These are phyloP conservation scores for Physcomitrellopsis africana DNA, from an alignment of 225 moss, liverwort and hornwort species.

Conservation along the genomic window DNA sequence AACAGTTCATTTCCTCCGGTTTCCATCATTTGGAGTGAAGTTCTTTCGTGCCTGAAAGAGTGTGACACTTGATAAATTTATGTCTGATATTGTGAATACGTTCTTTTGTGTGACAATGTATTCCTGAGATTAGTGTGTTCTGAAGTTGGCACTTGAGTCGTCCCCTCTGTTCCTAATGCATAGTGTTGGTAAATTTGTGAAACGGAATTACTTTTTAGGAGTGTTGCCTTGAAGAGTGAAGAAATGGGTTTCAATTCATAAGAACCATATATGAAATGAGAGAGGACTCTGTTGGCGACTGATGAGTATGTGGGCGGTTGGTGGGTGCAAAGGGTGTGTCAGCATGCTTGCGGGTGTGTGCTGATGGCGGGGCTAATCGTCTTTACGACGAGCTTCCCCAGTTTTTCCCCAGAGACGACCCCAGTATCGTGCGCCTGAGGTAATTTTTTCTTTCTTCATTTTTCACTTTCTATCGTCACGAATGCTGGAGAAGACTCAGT, in stretches of 20 bases:
- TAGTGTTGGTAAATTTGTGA: too few species aligned
- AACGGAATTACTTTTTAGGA: background rate
- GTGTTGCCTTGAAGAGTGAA: background rate
- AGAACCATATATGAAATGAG: too few species aligned
- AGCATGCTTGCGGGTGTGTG: constrained; percentile 85
- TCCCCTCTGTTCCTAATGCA: too few species aligned
- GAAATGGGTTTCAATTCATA: background rate
- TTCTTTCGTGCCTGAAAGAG: too few species aligned
- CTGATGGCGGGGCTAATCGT: constrained; percentile 97
- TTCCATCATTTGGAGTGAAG: background rate
- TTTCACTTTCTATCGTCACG: constrained; percentile 4
- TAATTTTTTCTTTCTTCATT: constrained; percentile 25
- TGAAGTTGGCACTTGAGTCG: too few species aligned
- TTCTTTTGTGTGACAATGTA: too few species aligned
- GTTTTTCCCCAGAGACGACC: constrained; percentile 55
- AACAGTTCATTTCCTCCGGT: constrained; percentile 15
- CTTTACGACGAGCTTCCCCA: constrained; percentile 77
- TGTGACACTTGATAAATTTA: too few species aligned
- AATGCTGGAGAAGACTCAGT: background rate
- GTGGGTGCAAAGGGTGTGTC: constrained; percentile 41
- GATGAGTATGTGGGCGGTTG: constrained; percentile 3
- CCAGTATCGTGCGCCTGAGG: constrained; percentile 59
- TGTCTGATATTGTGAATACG: too few species aligned
- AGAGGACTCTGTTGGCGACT: background rate
- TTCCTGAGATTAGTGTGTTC: too few species aligned